Evolutionary conservation across 169 alveolate species (phyloP).

Genomic region (Plasmodium cynomolgi): DNA sequence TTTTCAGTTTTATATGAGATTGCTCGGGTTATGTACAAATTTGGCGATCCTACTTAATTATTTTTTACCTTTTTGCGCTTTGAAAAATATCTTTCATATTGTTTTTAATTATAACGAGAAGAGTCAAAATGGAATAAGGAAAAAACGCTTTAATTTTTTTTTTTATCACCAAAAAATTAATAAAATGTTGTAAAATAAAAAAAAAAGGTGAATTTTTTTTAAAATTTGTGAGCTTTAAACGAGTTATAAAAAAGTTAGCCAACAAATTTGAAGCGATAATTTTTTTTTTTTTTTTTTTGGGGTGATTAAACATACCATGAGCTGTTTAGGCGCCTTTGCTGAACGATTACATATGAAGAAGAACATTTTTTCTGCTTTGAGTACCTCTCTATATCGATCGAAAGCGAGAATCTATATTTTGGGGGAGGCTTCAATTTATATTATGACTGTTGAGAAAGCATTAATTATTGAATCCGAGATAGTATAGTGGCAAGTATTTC

Average conservation of each 20-base stretch:
- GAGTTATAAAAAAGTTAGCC: not conserved
- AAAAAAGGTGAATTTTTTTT: not conserved
- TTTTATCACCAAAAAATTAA: not conserved
- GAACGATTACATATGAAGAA: not conserved
- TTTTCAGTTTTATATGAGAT: not conserved
- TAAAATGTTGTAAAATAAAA: not conserved
- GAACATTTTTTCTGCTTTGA: not conserved
- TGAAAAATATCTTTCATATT: not conserved
- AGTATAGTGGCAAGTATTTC: conserved; percentile 90
- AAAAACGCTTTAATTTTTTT: not conserved
- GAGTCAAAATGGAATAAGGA: not conserved
- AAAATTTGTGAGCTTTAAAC: not conserved
- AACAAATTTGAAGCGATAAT: not conserved
- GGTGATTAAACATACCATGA: not conserved
- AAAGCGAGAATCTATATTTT: not conserved
- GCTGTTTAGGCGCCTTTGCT: not conserved
- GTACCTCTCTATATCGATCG: no score
- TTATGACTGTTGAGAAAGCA: not conserved
- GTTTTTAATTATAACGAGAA: not conserved
- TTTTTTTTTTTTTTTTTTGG: no score
- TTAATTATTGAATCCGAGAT: conserved; percentile 81
- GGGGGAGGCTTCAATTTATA: not conserved
- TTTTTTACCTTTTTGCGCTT: not conserved
- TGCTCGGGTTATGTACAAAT: not conserved
- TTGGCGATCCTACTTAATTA: not conserved